Percentiles rank a stretch among this genome's conserved stretches.
Evolutionary conservation across 2,329 filamentous ascomycete genomes (phyloP).

Genomic region (Myriosclerotinia scirpicola): DNA sequence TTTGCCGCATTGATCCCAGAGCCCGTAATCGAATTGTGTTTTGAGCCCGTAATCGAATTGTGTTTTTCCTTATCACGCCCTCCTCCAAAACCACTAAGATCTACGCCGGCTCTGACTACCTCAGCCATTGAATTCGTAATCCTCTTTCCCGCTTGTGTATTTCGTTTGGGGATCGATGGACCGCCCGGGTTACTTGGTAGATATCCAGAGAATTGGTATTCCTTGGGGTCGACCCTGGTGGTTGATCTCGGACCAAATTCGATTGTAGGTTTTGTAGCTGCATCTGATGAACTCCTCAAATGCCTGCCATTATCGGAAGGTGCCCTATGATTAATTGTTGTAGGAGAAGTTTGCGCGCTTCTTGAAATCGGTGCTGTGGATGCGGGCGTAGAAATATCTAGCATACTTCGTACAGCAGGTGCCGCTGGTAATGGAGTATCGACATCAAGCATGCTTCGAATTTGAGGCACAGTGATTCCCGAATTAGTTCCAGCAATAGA

Average conservation of each 20-base stretch:
- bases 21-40: conserved; percentile 33
- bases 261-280: conserved; percentile 49
- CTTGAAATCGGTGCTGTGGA: conserved; percentile 43
- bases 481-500: conserved; percentile 23
- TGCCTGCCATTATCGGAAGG: conserved; percentile 37
- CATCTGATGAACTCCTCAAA: conserved; percentile 55
- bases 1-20: conserved; percentile 32
- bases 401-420: conserved; percentile 60
- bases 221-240: conserved; percentile 47
- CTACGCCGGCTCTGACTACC: conserved; percentile 50
- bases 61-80: conserved; percentile 35
- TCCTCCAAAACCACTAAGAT: conserved; percentile 47
- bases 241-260: conserved; percentile 45
- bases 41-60: conserved; percentile 32
- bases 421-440: conserved; percentile 37
- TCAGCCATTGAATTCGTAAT: conserved; percentile 51
- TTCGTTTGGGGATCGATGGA: conserved; percentile 50
- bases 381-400: conserved; percentile 50
- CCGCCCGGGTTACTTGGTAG: conserved; percentile 50
- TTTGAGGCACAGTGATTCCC: conserved; percentile 46
- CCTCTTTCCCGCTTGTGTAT: conserved; percentile 49
- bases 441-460: conserved; percentile 67
- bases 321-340: conserved; percentile 43
- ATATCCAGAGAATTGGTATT: conserved; percentile 63
- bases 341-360: conserved; percentile 51